Evolutionary conservation across 2,329 filamentous ascomycete genomes (phyloP), one percentile per base, ranked within the genome.

Genomic region (Penicillium glabrum): DNA sequence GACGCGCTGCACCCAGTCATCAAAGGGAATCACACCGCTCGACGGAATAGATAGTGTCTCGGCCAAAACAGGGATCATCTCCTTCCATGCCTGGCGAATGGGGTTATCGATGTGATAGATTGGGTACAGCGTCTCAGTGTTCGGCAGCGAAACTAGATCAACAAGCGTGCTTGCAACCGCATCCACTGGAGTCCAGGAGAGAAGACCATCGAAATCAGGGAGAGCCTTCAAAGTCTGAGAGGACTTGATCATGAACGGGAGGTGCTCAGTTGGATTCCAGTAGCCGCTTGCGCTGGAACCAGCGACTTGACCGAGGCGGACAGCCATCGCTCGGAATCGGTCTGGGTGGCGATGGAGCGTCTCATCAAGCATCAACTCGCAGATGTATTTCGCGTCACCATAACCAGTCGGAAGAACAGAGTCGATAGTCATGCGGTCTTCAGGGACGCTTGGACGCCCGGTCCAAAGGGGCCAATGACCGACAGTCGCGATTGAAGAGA

Each of bases 231-330:
- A 58, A 0, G 76, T 77, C 59, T 84, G 79, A 0, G 78, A 75
- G 0, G 78, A 80, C 65, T 83, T 83, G 51, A 83, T 64, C 23
- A 85, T 54, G 58, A 82, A 82, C 0, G 72, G 63, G 13, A 84
- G 68, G 58, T 84, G 80, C 62, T 85, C 82, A 27, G 74, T 72
- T 0, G 76, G 69, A 59, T 85, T 86, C 83, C 83, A 86, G 61
- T 79, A 80, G 0, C 82, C 83, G 53, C 70, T 83, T 0, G 54
- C 72, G 3, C 63, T 76, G 0, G 77, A 80, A 0, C 83, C 83
- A 1, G 82, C 73, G 41, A 86, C 80, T 64, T 86, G 83, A 0
- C 80, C 83, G 0, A 78, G 70, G 0, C 83, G 75, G 0, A 81
- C 76, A 0, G 66, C 68, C 69, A 76, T 78, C 0, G 78, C 58